A percentile compares a stretch with the other conserved stretches of the same genome.
These are phyloP conservation scores for Debaryomyces subglobosus DNA, from an alignment of 1,139 yeast genomes.

Conservation along the genomic window DNA sequence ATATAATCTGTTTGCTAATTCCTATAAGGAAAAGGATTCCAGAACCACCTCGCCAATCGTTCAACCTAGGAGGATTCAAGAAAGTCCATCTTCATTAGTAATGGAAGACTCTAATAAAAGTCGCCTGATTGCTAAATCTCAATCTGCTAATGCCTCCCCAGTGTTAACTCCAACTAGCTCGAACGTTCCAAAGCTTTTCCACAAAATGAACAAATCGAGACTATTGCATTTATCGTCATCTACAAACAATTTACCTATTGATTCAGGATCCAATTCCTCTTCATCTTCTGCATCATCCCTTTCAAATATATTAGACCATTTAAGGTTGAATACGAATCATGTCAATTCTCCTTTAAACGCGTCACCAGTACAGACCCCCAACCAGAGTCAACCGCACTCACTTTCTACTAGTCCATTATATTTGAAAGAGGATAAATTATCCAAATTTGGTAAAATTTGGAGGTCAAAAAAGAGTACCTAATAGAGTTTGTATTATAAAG, in stretches of 20 bases:
- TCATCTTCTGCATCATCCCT: slow-evolving; percentile 26
- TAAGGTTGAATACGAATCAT: slow-evolving; percentile 19
- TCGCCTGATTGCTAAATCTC: not conserved
- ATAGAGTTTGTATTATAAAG: slow-evolving; percentile 9
- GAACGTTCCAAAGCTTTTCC: slow-evolving; percentile 5
- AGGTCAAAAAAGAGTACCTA: slow-evolving; percentile 10
- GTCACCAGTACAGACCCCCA: slow-evolving; percentile 4
- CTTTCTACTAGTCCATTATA: slow-evolving; percentile 10
- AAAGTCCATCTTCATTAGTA: slow-evolving; percentile 5
- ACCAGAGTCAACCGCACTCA: slow-evolving; percentile 7
- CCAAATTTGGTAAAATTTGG: slow-evolving; percentile 15
- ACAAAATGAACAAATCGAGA: slow-evolving; percentile 5
- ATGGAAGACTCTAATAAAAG: slow-evolving; percentile 1
- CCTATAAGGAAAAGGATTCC: slow-evolving; percentile 12
- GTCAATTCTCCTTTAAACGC: not conserved
- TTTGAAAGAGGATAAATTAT: slow-evolving; percentile 7
- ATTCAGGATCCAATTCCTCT: slow-evolving; percentile 9
- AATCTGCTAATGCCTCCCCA: slow-evolving; percentile 3
- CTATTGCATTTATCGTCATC: slow-evolving; percentile 8
- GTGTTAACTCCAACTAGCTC: slow-evolving; percentile 4
- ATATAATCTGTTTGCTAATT: slow-evolving; percentile 25
- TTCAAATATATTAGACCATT: slow-evolving; percentile 32
- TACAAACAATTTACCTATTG: slow-evolving; percentile 2
- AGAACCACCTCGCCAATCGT: slow-evolving; percentile 2
- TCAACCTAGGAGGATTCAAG: not conserved